These are phyloP conservation scores for Phytophthora pistaciae DNA, from an alignment of 352 stramenopile genomes.

Conservation along the genomic window DNA sequence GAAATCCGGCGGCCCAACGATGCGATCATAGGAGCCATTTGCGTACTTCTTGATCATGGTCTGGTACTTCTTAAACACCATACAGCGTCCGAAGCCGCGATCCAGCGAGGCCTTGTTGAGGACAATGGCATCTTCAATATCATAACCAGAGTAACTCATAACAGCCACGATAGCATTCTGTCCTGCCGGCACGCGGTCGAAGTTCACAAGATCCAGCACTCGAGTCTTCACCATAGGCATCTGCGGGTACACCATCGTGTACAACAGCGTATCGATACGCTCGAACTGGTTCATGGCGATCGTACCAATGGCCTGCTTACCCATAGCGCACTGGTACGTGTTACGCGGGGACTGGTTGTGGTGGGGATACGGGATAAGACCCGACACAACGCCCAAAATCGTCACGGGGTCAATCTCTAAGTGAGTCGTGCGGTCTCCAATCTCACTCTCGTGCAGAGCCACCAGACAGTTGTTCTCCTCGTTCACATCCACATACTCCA, in stretches of 20 bases:
- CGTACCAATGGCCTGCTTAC: slow-evolving; percentile 99
- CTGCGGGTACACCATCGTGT: slow-evolving; percentile 99
- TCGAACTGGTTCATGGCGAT: slow-evolving; percentile 99
- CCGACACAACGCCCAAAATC: slow-evolving; percentile 98
- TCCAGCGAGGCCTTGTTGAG: slow-evolving; percentile 98
- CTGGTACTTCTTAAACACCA: slow-evolving; percentile 99
- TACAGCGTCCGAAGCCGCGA: slow-evolving; percentile 98
- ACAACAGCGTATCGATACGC: slow-evolving; percentile 98
- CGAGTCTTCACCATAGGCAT: slow-evolving; percentile 99
- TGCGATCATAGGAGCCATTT: slow-evolving; percentile 97
- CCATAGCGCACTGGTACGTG: slow-evolving; percentile 99
- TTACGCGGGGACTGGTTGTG: slow-evolving; percentile 99
- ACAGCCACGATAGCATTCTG: slow-evolving; percentile 99
- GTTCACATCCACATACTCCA: slow-evolving; percentile 99
- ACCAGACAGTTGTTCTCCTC: slow-evolving; percentile 99
- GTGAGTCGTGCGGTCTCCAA: slow-evolving; percentile 95
- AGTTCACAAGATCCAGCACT: slow-evolving; percentile 98
- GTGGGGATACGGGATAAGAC: slow-evolving; percentile 99
- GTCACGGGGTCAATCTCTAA: slow-evolving; percentile 99
- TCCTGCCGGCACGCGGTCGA: slow-evolving; percentile 97
- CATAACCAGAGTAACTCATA: slow-evolving; percentile 99
- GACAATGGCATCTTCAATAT: slow-evolving; percentile 99
- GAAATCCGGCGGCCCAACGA: slow-evolving; percentile 93
- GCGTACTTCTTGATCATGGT: slow-evolving; percentile 98
- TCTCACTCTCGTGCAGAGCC: slow-evolving; percentile 94